Base-by-base conservation (phyloP, 257 asterid genomes). In the Catharanthus roseus region DNA sequence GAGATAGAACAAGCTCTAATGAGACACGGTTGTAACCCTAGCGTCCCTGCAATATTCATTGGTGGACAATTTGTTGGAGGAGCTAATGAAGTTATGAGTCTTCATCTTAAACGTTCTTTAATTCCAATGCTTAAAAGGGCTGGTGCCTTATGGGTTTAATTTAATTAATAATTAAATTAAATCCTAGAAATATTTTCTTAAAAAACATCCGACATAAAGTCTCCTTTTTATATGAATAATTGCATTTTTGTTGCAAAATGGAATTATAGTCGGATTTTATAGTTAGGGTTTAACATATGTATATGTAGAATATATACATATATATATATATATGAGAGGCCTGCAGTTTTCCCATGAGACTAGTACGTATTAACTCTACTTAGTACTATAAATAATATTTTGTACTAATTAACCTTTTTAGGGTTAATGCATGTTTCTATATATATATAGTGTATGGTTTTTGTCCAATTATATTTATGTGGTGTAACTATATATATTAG, bases 61-160 rank as follows among this genome's bases (percentile, higher is more conserved):
- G 92, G 90, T 0, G 96, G 97, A 0, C 69, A 86, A 42, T 80
- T 86, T 6, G 83, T 91, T 0, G 97, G 97, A 0, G 97, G 96
- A 33, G 87, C 85, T 19, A 85, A 84, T 61, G 97, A 91, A 82
- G 74, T 91, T 63, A 89, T 86, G 93, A 83, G 85, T 53, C 96
- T 87, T 79, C 97, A 91, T 44, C 96, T 91, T 70, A 67, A 82
- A 19, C 74, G 96, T 29, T 60, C 89, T 63, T 73, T 91, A 42
- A 81, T 69, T 79, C 91, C 90, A 60, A 85, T 84, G 97, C 95
- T 91, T 55, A 75, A 81, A 64, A 75, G 80, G 38, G 97, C 97
- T 1, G 96, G 97, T 9, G 97, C 95, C 4, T 39, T 89, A 15
- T 91, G 96, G 96, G 80, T 91, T 71, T 91, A 44, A 41, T 68